Evolutionary conservation across 352 stramenopile genomes (phyloP).

Genomic region (Phytopythium helicoides): DNA sequence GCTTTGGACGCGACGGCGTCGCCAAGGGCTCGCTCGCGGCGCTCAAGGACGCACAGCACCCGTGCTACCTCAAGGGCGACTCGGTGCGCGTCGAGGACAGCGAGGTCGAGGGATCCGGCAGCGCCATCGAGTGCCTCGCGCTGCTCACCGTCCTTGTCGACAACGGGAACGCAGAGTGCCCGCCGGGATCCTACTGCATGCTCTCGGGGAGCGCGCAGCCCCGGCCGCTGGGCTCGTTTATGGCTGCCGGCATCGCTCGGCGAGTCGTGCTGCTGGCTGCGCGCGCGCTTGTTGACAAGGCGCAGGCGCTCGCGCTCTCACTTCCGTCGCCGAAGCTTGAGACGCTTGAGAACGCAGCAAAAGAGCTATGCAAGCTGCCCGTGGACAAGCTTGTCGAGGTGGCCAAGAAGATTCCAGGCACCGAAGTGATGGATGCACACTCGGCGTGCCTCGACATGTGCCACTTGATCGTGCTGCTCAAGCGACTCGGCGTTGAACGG

Average conservation of each 20-base stretch:
- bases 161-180: slow-evolving; percentile 53
- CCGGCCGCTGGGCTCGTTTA: slow-evolving; percentile 38
- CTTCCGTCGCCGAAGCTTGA: slow-evolving; percentile 46
- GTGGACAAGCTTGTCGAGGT: not conserved
- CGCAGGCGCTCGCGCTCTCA: slow-evolving; percentile 17
- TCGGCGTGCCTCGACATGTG: slow-evolving; percentile 60
- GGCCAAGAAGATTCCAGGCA: slow-evolving; percentile 2
- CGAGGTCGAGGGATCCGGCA: slow-evolving; percentile 29
- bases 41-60: slow-evolving; percentile 26
- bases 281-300: slow-evolving; percentile 28
- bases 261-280: slow-evolving; percentile 20
- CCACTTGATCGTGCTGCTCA: slow-evolving; percentile 56
- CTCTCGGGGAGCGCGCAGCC: slow-evolving; percentile 45
- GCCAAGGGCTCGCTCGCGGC: slow-evolving; percentile 8
- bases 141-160: slow-evolving; percentile 38
- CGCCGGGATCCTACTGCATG: slow-evolving; percentile 46
- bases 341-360: slow-evolving; percentile 29
- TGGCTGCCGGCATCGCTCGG: slow-evolving; percentile 39
- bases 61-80: slow-evolving; percentile 41
- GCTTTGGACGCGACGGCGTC: slow-evolving; percentile 28
- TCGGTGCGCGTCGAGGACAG: slow-evolving; percentile 8
- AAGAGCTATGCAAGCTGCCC: slow-evolving; percentile 32
- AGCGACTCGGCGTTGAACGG: slow-evolving; percentile 52
- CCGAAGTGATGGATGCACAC: slow-evolving; percentile 14
- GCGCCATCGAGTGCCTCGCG: slow-evolving; percentile 44